Conservation (phyloP, 2,329 filamentous ascomycete genomes). For the Arthrobotrys sphaeroides region DNA sequence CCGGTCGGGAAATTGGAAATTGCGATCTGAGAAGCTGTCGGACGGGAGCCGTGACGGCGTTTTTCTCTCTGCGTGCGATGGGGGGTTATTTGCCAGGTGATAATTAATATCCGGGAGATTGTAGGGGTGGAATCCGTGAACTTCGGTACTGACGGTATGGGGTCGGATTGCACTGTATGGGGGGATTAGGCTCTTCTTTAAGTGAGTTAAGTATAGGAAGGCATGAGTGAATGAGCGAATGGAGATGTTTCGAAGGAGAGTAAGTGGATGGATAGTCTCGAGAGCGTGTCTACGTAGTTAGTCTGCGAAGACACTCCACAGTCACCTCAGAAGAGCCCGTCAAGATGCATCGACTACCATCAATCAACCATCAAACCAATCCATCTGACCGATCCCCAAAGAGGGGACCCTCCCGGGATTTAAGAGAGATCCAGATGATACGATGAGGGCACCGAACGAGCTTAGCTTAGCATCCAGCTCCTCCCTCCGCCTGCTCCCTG, state of each 20-base stretch:
- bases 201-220: no score
- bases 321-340: neutral
- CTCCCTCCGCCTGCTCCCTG: neutral
- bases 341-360: neutral
- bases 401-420: slow-evolving; percentile 2
- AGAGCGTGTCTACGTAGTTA: neutral
- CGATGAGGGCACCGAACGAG: slow-evolving; percentile 7
- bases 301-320: neutral
- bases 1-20: slow-evolving; percentile 17
- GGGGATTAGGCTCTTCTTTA: no score
- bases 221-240: no score
- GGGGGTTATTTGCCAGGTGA: neutral
- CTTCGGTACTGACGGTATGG: no score
- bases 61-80: neutral
- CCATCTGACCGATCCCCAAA: slow-evolving; percentile 12
- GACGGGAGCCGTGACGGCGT: slow-evolving; percentile 21
- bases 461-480: slow-evolving; percentile 13
- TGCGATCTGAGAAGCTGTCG: slow-evolving; percentile 2
- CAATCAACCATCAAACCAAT: neutral
- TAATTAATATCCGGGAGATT: neutral
- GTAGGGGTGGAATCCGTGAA: no score
- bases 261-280: slow-evolving; percentile 1
- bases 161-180: no score
- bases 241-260: no score
- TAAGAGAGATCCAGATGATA: slow-evolving; percentile 9